These are phyloP conservation scores for Aspergillus viridinutans DNA, from an alignment of 2,329 filamentous ascomycete genomes.

Conservation along the genomic window DNA sequence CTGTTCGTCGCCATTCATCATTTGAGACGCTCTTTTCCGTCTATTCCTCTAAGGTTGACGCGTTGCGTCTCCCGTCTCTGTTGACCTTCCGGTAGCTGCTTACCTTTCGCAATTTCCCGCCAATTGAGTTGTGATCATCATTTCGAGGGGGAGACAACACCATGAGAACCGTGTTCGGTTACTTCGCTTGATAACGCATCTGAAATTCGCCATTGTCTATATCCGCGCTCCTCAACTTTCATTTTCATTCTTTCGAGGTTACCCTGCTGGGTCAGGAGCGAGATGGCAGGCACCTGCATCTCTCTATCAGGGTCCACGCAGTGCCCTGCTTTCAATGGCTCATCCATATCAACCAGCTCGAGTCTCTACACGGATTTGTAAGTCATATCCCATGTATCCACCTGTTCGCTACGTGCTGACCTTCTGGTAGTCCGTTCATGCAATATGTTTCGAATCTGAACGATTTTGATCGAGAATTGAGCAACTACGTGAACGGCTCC, in stretches of 20 bases:
- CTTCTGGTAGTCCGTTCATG: conserved; percentile 68
- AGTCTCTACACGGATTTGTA: conserved; percentile 62
- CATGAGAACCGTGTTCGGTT: neutral
- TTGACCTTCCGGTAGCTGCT: neutral
- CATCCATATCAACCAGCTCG: conserved; percentile 65
- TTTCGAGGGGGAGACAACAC: neutral
- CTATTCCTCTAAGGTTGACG: neutral
- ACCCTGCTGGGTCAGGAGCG: conserved; percentile 23
- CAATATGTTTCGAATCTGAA: conserved; percentile 69
- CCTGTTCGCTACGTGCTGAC: conserved; percentile 25
- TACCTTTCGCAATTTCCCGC: neutral
- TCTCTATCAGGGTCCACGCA: conserved; percentile 65
- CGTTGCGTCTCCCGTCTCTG: neutral
- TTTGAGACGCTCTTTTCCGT: neutral
- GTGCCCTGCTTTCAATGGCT: conserved; percentile 68
- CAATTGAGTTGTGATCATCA: neutral
- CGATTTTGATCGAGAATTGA: conserved; percentile 72
- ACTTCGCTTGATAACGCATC: neutral
- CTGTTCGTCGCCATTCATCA: neutral
- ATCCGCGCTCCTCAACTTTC: neutral
- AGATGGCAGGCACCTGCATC: conserved; percentile 51
- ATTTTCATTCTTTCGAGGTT: neutral
- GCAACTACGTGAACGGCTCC: conserved; percentile 65
- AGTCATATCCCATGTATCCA: conserved; percentile 33
- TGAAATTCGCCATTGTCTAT: neutral